phyloP scores from a whole-genome alignment of 805 yeast species.

The Saturnispora saitoi region DNA sequence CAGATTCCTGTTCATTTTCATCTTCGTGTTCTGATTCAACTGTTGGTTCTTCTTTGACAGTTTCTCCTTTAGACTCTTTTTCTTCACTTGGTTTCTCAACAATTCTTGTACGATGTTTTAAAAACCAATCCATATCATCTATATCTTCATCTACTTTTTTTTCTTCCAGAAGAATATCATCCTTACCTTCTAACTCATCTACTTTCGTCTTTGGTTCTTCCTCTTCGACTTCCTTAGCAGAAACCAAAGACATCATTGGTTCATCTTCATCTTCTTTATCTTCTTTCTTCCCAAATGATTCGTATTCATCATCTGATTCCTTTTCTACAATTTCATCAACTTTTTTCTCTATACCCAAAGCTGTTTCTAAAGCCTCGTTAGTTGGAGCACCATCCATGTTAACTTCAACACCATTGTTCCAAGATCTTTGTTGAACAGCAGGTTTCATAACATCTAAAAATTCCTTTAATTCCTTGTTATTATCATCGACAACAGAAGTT shows the following conservation, averaged over 20 bases:
- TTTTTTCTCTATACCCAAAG: slow-evolving; percentile 24
- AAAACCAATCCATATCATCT: slow-evolving; percentile 83
- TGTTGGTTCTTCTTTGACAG: background rate
- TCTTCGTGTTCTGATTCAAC: background rate
- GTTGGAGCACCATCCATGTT: slow-evolving; percentile 41
- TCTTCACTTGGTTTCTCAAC: slow-evolving; percentile 28
- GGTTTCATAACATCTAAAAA: slow-evolving; percentile 81
- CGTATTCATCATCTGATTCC: slow-evolving; percentile 47
- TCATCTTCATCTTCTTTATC: slow-evolving; percentile 26
- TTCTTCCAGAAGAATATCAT: slow-evolving; percentile 10
- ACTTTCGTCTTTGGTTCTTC: slow-evolving; percentile 28
- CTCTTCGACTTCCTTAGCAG: slow-evolving; percentile 26
- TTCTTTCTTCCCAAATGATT: slow-evolving; percentile 32
- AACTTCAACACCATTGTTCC: slow-evolving; percentile 58
- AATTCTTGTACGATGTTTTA: slow-evolving; percentile 64
- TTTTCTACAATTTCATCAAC: slow-evolving; percentile 16
- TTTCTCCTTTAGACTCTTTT: background rate
- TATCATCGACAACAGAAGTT: slow-evolving; percentile 54
- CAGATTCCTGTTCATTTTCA: slow-evolving; percentile 7
- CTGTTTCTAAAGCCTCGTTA: slow-evolving; percentile 35
- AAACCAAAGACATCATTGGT: slow-evolving; percentile 7
- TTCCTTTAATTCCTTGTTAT: slow-evolving; percentile 62
- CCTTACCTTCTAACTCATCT: slow-evolving; percentile 18
- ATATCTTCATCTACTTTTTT: slow-evolving; percentile 33
- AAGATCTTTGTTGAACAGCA: slow-evolving; percentile 55